A percentile compares a stretch with the other conserved stretches of the same genome.
These are phyloP conservation scores for Dothideomycetidae sp. DNA, from an alignment of 2,329 filamentous ascomycete species.

Conservation along the genomic window DNA sequence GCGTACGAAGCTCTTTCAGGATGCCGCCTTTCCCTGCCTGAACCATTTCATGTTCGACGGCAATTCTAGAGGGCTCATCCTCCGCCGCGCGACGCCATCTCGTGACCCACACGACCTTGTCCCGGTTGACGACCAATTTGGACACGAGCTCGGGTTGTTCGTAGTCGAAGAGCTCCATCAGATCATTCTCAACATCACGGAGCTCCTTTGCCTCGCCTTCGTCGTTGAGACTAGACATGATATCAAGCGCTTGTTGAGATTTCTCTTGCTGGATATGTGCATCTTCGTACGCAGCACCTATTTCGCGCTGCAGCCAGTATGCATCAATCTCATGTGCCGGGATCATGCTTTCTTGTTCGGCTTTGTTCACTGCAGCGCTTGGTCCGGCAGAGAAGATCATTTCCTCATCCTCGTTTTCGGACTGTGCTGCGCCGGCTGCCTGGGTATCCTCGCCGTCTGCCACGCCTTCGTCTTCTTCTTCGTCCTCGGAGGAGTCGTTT, in stretches of 20 bases:
- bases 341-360: slow-evolving; percentile 41
- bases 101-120: slow-evolving; percentile 93
- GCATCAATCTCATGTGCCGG: slow-evolving; percentile 85
- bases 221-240: slow-evolving; percentile 58
- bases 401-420: slow-evolving; percentile 60
- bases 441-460: slow-evolving; percentile 24
- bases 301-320: slow-evolving; percentile 90
- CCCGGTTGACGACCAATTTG: slow-evolving; percentile 78
- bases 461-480: slow-evolving; percentile 12
- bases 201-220: slow-evolving; percentile 72
- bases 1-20: slow-evolving; percentile 72
- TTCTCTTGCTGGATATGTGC: slow-evolving; percentile 90
- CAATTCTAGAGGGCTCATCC: slow-evolving; percentile 54
- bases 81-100: slow-evolving; percentile 70
- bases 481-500: slow-evolving; percentile 62
- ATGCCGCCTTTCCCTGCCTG: slow-evolving; percentile 78
- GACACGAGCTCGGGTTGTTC: slow-evolving; percentile 88
- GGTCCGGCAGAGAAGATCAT: slow-evolving; percentile 56
- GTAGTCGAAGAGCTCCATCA: slow-evolving; percentile 97
- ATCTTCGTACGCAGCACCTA: slow-evolving; percentile 77
- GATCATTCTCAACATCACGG: slow-evolving; percentile 90
- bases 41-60: slow-evolving; percentile 80
- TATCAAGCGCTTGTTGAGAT: slow-evolving; percentile 67
- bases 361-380: slow-evolving; percentile 24
- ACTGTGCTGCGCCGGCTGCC: slow-evolving; percentile 30